Evolutionary conservation across 2,329 filamentous ascomycete genomes (phyloP), one percentile per base, ranked within the genome.

Genomic region (Aspergillus caelatus): DNA sequence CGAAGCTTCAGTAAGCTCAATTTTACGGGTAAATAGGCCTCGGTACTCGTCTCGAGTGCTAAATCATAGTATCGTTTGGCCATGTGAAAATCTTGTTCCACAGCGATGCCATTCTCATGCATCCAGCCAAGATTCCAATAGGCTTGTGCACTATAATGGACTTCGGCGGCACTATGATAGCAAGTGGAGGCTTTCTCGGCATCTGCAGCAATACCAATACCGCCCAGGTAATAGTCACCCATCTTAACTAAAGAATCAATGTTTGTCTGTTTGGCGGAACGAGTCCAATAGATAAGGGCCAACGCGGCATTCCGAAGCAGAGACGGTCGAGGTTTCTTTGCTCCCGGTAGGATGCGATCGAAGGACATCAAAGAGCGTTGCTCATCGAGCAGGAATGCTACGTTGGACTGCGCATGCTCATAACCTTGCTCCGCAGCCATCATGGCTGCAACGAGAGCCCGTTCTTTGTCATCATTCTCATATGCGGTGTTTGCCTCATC

Each of bases 111-210:
- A 73, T 98, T 97, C 79, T 99, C 95, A 74, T 99, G 93, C 94
- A 99, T 98, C 95, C 95, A 99, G 6, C 95, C 96, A 16, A 99
- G 83, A 72, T 99, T 98, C 87, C 93, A 99, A 62, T 97, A 88
- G 16, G 96, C 95, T 79, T 99, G 96, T 2, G 94, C 95, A 70
- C 93, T 96, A 74, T 93, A 91, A 70, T 94, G 89, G 64, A 91
- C 93, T 74, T 99, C 95, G 0, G 94, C 94, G 1, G 95, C 95
- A 4, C 92, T 91, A 59, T 91, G 90, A 72, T 99, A 99, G 81
- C 95, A 99, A 52, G 91, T 89, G 0, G 94, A 93, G 7, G 96
- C 96, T 77, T 97, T 97, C 70, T 94, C 89, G 21, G 91, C 81
- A 68, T 96, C 91, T 0, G 82, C 72, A 9, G 86, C 81, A 0